Conservation (phyloP, 192 early-diverging fungal species). For the Bifiguratus adelaidae region DNA sequence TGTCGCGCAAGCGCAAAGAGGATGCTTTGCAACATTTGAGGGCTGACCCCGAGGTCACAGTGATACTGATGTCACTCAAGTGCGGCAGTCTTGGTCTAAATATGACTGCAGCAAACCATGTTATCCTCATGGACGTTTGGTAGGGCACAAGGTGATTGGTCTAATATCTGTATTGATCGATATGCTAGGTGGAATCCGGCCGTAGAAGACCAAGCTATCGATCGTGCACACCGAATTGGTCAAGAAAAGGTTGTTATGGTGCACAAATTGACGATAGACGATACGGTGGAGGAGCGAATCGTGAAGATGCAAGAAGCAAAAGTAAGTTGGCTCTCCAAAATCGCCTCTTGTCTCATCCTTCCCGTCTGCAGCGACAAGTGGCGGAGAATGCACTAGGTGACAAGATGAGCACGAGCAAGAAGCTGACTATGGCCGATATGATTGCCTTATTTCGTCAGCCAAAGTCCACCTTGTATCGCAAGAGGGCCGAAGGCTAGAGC, state of each 20-base stretch:
- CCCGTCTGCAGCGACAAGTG: slow-evolving; percentile 5
- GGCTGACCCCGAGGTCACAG: slow-evolving; percentile 35
- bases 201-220: slow-evolving; percentile 65
- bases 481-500: too few species aligned
- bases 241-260: slow-evolving; percentile 53
- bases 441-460: too few species aligned
- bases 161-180: too few species aligned
- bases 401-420: slow-evolving; percentile 4
- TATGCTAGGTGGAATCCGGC: slow-evolving; percentile 80
- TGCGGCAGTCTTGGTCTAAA: slow-evolving; percentile 39
- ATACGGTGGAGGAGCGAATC: slow-evolving; percentile 82
- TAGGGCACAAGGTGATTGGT: too few species aligned
- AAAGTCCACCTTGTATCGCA: too few species aligned
- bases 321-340: slow-evolving; percentile 4
- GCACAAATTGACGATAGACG: slow-evolving; percentile 49
- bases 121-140: slow-evolving; percentile 75
- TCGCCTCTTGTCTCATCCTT: not conserved
- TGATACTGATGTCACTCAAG: slow-evolving; percentile 45
- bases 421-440: too few species aligned
- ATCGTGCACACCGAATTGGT: slow-evolving; percentile 71
- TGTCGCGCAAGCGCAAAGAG: slow-evolving; percentile 31
- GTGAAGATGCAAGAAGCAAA: slow-evolving; percentile 73
- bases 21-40: slow-evolving; percentile 47
- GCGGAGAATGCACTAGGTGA: slow-evolving; percentile 14
- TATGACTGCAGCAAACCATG: slow-evolving; percentile 52